These are phyloP conservation scores for Zangia roseola DNA, from an alignment of 768 basidiomycete species.

Conservation along the genomic window DNA sequence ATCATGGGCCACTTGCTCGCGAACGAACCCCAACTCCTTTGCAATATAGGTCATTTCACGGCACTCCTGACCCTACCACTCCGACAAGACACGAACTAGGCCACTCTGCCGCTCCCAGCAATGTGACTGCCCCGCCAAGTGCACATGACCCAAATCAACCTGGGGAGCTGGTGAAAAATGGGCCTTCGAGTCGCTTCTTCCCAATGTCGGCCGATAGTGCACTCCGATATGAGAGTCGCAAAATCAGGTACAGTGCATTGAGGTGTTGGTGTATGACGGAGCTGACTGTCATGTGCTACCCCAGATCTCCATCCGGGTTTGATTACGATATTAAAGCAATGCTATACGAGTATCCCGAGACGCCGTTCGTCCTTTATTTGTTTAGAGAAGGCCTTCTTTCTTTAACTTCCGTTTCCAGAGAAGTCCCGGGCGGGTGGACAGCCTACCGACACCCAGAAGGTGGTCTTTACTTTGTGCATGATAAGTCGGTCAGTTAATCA, in stretches of 20 bases:
- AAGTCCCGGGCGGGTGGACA: constrained; percentile 42
- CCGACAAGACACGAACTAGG: neutral
- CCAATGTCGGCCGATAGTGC: constrained; percentile 16
- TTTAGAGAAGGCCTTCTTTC: neutral
- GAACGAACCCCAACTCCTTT: constrained; percentile 6
- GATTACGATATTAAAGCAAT: constrained; percentile 16
- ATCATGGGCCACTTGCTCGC: constrained; percentile 17
- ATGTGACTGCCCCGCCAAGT: constrained; percentile 5
- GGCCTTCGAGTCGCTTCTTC: constrained; percentile 8
- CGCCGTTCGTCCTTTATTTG: constrained; percentile 15
- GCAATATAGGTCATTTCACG: neutral
- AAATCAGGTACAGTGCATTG: constrained; percentile 6
- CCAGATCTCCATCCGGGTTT: neutral
- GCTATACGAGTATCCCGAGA: constrained; percentile 17
- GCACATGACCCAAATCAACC: constrained; percentile 5
- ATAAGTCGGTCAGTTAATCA: constrained; percentile 39
- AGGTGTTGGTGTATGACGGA: neutral
- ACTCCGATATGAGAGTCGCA: constrained; percentile 11
- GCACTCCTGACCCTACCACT: neutral
- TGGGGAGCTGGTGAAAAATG: neutral
- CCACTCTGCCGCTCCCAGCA: neutral
- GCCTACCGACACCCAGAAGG: constrained; percentile 59
- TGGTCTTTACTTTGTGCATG: constrained; percentile 56
- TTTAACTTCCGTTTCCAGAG: constrained; percentile 8
- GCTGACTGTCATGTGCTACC: neutral